phyloP scores from a whole-genome alignment of 352 stramenopile genomes.

The Phytopythium montanum region DNA sequence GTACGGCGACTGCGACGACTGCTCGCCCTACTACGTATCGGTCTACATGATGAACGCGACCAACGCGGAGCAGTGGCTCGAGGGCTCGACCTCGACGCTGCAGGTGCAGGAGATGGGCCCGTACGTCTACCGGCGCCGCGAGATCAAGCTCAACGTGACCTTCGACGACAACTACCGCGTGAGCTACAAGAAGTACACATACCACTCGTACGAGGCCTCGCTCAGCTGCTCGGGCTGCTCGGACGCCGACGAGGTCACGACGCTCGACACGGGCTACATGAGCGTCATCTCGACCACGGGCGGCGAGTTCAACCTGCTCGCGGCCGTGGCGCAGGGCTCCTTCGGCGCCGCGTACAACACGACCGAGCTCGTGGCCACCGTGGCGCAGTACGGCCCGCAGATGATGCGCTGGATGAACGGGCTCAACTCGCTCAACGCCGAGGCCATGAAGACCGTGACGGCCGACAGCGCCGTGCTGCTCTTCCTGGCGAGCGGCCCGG shows the following conservation, averaged over 20 bases:
- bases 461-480: conserved; percentile 32
- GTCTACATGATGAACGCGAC: conserved; percentile 74
- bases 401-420: conserved; percentile 79
- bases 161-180: conserved; percentile 51
- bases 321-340: conserved; percentile 34
- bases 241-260: conserved; percentile 52
- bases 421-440: conserved; percentile 69
- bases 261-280: conserved; percentile 63
- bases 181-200: conserved; percentile 78
- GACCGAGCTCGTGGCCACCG: conserved; percentile 16
- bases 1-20: conserved; percentile 76
- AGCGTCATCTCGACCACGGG: conserved; percentile 59
- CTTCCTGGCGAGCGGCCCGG: conserved; percentile 28
- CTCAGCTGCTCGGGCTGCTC: conserved; percentile 55
- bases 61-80: conserved; percentile 60
- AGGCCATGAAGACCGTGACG: conserved; percentile 57
- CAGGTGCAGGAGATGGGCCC: conserved; percentile 61
- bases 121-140: conserved; percentile 63
- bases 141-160: conserved; percentile 61
- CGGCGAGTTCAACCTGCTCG: conserved; percentile 56
- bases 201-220: conserved; percentile 50
- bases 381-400: conserved; percentile 39
- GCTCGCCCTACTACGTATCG: conserved; percentile 67
- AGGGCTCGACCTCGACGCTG: conserved; percentile 40
- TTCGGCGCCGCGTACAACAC: conserved; percentile 26